These are phyloP conservation scores for Calonectria multiphialidica DNA, from an alignment of 2,329 filamentous ascomycete species.

Conservation along the genomic window DNA sequence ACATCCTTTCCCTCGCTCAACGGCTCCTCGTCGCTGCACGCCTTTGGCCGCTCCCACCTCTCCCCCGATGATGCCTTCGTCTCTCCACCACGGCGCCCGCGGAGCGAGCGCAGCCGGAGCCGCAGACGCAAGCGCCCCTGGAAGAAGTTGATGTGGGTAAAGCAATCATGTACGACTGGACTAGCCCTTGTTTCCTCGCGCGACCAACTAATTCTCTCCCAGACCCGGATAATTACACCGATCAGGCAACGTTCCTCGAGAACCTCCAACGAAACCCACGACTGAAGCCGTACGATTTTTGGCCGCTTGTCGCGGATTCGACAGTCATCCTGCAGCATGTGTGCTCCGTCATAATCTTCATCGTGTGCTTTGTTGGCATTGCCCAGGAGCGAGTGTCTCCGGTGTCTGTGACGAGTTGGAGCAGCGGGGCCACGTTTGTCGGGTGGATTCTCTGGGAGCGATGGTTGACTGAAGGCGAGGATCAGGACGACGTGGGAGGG, in stretches of 20 bases:
- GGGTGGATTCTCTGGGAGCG: slow-evolving; percentile 94
- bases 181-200: neutral
- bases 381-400: slow-evolving; percentile 89
- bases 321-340: slow-evolving; percentile 98
- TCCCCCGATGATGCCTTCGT: slow-evolving; percentile 88
- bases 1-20: slow-evolving; percentile 50
- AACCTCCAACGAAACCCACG: slow-evolving; percentile 95
- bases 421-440: slow-evolving; percentile 83
- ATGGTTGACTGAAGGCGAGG: slow-evolving; percentile 83
- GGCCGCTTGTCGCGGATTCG: slow-evolving; percentile 93
- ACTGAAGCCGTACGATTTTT: slow-evolving; percentile 96
- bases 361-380: slow-evolving; percentile 94
- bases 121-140: slow-evolving; percentile 80
- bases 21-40: slow-evolving; percentile 45
- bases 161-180: slow-evolving; percentile 74
- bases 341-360: slow-evolving; percentile 93
- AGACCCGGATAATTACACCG: slow-evolving; percentile 99
- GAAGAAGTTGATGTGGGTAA: slow-evolving; percentile 99
- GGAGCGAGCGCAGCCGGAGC: slow-evolving; percentile 72
- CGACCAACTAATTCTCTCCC: slow-evolving; percentile 19
- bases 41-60: slow-evolving; percentile 73
- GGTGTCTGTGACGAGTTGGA: slow-evolving; percentile 88
- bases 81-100: slow-evolving; percentile 69
- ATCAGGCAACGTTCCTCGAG: slow-evolving; percentile 95
- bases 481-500: slow-evolving; percentile 55